Evolutionary conservation across 345 rosid genomes (phyloP).

Genomic region (Ceriops decandra): DNA sequence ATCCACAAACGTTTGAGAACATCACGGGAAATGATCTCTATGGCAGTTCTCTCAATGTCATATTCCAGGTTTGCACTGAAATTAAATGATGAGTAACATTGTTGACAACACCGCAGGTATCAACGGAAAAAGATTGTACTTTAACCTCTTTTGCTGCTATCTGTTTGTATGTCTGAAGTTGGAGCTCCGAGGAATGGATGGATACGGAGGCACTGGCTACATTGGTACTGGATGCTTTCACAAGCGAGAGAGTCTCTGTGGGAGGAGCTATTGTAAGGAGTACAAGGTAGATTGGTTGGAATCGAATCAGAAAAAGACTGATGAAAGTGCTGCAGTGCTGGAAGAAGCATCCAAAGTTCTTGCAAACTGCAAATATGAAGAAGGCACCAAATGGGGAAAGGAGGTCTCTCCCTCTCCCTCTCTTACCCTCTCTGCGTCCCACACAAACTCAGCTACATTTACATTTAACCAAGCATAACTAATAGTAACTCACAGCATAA

Average conservation of each 20-base stretch:
- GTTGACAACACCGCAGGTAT: neutral
- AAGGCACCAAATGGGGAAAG: constrained; percentile 30
- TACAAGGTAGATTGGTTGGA: constrained; percentile 2
- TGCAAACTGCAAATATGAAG: constrained; percentile 29
- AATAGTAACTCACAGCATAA: too few relatives aligned
- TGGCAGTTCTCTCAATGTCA: constrained; percentile 10
- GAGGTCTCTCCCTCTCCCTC: constrained; percentile 18
- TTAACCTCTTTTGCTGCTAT: neutral
- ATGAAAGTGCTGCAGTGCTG: constrained; percentile 4
- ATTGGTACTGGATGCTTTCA: constrained; percentile 40
- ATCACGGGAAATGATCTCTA: constrained; percentile 56
- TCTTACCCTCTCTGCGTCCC: too few relatives aligned
- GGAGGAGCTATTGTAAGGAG: constrained; percentile 14
- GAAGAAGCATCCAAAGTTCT: constrained; percentile 26
- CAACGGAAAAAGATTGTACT: neutral
- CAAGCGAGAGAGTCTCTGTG: constrained; percentile 29
- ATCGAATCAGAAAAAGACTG: neutral
- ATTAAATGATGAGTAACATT: neutral
- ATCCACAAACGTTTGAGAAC: constrained; percentile 53
- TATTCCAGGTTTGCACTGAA: neutral
- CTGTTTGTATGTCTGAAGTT: constrained; percentile 10
- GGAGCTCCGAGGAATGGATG: constrained; percentile 31
- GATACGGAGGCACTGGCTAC: constrained; percentile 27
- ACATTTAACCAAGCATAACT: too few relatives aligned
- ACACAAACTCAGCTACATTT: too few relatives aligned